phyloP scores from a whole-genome alignment of 164 flowering plant genomes.

The Berberis thunbergii region DNA sequence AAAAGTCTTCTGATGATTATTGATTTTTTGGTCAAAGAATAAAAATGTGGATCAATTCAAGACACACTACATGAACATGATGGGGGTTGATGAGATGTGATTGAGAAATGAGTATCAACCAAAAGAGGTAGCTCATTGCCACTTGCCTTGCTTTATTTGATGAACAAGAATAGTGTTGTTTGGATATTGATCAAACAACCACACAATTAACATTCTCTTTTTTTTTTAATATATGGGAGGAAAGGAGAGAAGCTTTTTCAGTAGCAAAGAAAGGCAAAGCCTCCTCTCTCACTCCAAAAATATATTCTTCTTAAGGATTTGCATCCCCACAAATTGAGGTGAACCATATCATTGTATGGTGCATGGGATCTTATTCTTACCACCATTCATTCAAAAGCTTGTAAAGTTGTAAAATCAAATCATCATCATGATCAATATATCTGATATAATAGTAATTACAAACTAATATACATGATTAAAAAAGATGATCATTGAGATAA shows the following conservation, averaged over 20 bases:
- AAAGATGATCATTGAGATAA: too few species aligned
- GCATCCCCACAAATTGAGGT: conserved; percentile 10
- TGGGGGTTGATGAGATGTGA: background rate
- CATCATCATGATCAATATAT: background rate
- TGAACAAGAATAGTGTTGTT: conserved; percentile 6
- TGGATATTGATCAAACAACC: conserved; percentile 14
- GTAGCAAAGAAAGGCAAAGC: background rate
- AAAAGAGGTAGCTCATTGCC: conserved; percentile 5
- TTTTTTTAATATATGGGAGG: background rate
- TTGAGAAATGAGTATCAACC: conserved; percentile 5
- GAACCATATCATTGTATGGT: conserved; percentile 4
- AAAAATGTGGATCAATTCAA: too few species aligned
- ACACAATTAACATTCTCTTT: background rate
- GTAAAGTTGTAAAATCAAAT: background rate
- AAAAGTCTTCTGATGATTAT: too few species aligned
- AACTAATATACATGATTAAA: too few species aligned
- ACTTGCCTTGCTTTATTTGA: conserved; percentile 2
- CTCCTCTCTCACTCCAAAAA: background rate
- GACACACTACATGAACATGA: background rate
- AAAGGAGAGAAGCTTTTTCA: conserved; percentile 12
- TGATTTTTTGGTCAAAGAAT: too few species aligned
- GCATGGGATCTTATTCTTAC: conserved; percentile 15
- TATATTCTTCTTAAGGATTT: conserved; percentile 18
- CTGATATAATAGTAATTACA: too few species aligned
- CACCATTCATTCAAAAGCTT: conserved; percentile 3